Evolutionary conservation across 371 early-diverging fungal species (phyloP).

Genomic region (Blakeslea trispora): DNA sequence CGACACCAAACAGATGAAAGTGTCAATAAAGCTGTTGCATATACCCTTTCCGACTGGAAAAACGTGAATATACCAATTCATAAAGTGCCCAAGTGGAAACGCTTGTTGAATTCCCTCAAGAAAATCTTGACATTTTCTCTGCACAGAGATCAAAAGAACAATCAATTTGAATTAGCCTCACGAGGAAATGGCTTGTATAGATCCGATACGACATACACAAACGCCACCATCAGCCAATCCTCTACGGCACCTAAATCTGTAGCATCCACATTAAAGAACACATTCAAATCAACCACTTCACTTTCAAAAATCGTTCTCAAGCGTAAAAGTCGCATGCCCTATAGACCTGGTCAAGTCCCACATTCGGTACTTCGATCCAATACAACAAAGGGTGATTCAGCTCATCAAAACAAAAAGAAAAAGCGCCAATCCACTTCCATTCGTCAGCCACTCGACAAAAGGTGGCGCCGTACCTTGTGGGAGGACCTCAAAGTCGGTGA

Average conservation of each 20-base stretch:
- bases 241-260: slow-evolving; percentile 12
- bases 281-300: slow-evolving; percentile 27
- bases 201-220: slow-evolving; percentile 11
- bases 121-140: background rate
- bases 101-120: slow-evolving; percentile 3
- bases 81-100: slow-evolving; percentile 40
- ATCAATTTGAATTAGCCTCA: slow-evolving; percentile 14
- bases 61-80: slow-evolving; percentile 58
- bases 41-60: slow-evolving; percentile 56
- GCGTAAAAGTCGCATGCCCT: slow-evolving; percentile 34
- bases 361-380: slow-evolving; percentile 44
- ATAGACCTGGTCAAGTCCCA: slow-evolving; percentile 54
- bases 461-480: slow-evolving; percentile 71
- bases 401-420: slow-evolving; percentile 12
- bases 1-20: slow-evolving; percentile 83
- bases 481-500: slow-evolving; percentile 91
- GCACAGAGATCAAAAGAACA: slow-evolving; percentile 4
- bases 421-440: slow-evolving; percentile 14
- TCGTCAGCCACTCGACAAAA: slow-evolving; percentile 35
- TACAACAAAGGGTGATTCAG: slow-evolving; percentile 12
- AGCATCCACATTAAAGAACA: slow-evolving; percentile 15
- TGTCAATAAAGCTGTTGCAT: slow-evolving; percentile 67
- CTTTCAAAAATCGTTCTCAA: slow-evolving; percentile 31
- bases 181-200: slow-evolving; percentile 6
- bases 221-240: background rate